phyloP scores from a whole-genome alignment of 228 moss, liverwort and hornwort genomes.

The Sphagnum magellanicum region DNA sequence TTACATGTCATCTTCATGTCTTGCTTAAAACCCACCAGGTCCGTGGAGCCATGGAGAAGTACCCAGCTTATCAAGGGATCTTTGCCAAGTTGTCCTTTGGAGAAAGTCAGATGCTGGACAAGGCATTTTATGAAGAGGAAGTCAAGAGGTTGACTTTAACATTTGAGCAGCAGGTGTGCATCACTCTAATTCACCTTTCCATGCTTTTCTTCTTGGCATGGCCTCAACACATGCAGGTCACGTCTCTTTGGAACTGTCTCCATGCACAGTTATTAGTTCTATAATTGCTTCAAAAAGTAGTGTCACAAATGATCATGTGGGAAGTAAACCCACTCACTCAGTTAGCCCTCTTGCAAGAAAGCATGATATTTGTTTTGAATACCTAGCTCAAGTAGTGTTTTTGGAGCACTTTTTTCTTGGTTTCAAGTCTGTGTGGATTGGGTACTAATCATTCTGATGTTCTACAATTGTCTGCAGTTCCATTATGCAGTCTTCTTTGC shows the following conservation, averaged over 20 bases:
- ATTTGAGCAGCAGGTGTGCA: conserved; percentile 86
- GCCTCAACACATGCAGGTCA: neutral
- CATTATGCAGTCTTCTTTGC: conserved; percentile 89
- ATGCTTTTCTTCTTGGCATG: neutral
- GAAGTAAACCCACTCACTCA: too few relatives aligned
- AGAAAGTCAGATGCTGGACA: conserved; percentile 99
- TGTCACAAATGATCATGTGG: too few relatives aligned
- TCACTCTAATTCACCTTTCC: neutral
- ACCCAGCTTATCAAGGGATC: conserved; percentile 85
- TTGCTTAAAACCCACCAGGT: conserved; percentile 34
- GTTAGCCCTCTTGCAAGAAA: too few relatives aligned
- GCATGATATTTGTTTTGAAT: neutral
- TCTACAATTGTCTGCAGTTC: conserved; percentile 50
- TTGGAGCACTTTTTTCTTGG: neutral
- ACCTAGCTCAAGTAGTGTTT: neutral
- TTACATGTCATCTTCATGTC: too few relatives aligned
- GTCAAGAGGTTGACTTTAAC: conserved; percentile 76
- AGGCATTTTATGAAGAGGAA: conserved; percentile 91
- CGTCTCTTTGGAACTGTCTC: too few relatives aligned
- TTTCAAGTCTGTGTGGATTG: neutral
- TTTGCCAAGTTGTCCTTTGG: conserved; percentile 89
- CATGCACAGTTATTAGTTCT: neutral
- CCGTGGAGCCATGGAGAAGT: conserved; percentile 89
- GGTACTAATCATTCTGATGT: too few relatives aligned
- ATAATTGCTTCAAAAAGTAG: neutral